phyloP scores from a whole-genome alignment of 768 basidiomycete species.

The Tylopilus balloui region DNA sequence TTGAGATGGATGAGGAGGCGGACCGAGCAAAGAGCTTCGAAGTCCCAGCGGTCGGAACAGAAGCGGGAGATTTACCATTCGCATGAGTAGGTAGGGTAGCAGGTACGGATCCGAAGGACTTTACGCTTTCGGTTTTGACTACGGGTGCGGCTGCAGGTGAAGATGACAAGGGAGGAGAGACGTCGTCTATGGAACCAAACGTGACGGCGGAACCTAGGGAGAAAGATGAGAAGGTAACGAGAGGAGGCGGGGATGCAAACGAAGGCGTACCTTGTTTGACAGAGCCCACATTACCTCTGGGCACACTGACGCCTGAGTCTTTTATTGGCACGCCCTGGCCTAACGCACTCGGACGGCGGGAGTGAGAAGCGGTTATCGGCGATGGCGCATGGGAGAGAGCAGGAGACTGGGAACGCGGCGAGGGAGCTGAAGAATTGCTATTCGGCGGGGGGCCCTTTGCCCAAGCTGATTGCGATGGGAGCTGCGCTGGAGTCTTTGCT shows the following conservation, averaged over 20 bases:
- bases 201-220: constrained; percentile 62
- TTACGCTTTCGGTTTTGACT: constrained; percentile 68
- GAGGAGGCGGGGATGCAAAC: background rate
- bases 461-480: constrained; percentile 85
- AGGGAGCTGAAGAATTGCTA: constrained; percentile 43
- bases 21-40: constrained; percentile 31
- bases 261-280: constrained; percentile 58
- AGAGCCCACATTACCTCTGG: constrained; percentile 57
- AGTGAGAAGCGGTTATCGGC: constrained; percentile 55
- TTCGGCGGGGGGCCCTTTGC: constrained; percentile 78
- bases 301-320: constrained; percentile 68
- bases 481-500: constrained; percentile 68
- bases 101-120: constrained; percentile 77
- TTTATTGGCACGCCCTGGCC: constrained; percentile 67
- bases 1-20: constrained; percentile 16
- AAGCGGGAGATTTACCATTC: constrained; percentile 59
- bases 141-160: constrained; percentile 68
- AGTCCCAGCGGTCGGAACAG: constrained; percentile 38
- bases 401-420: constrained; percentile 77
- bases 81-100: constrained; percentile 45
- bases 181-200: constrained; percentile 89
- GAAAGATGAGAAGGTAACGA: constrained; percentile 4
- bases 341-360: constrained; percentile 74
- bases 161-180: constrained; percentile 69
- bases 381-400: constrained; percentile 48